Evolutionary conservation across 2,329 filamentous ascomycete species (phyloP).

Genomic region (Aspergillus pseudoterreus): DNA sequence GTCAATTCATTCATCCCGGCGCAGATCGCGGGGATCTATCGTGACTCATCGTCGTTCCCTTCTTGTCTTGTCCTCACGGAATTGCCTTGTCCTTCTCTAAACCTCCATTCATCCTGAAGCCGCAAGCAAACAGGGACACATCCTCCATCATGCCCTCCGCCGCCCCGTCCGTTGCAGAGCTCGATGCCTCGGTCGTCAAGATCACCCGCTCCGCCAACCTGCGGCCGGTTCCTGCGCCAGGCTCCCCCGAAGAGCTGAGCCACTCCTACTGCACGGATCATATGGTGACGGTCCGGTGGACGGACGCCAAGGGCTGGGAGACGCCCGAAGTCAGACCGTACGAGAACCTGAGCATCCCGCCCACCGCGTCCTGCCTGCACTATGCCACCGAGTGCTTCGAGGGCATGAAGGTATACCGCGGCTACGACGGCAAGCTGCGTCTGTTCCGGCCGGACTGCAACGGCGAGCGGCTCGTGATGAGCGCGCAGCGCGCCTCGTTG

Average conservation of each 20-base stretch:
- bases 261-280: slow-evolving; percentile 67
- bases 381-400: slow-evolving; percentile 93
- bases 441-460: slow-evolving; percentile 76
- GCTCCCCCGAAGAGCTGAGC: slow-evolving; percentile 38
- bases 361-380: slow-evolving; percentile 76
- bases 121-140: neutral
- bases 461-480: slow-evolving; percentile 58
- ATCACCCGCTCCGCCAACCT: slow-evolving; percentile 35
- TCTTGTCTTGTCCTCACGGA: neutral
- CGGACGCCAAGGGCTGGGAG: slow-evolving; percentile 62
- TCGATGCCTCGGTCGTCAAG: slow-evolving; percentile 38
- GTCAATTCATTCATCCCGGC: neutral
- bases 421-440: slow-evolving; percentile 67
- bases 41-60: slow-evolving; percentile 5
- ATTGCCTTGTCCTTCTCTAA: neutral
- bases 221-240: slow-evolving; percentile 34
- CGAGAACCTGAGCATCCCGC: slow-evolving; percentile 72
- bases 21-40: neutral
- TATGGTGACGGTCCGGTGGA: slow-evolving; percentile 77
- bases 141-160: slow-evolving; percentile 28
- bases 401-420: slow-evolving; percentile 70
- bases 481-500: slow-evolving; percentile 63
- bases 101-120: neutral
- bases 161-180: slow-evolving; percentile 27
- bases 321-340: slow-evolving; percentile 72